Percentiles rank a stretch among this genome's conserved stretches.
phyloP scores from a whole-genome alignment of 2,329 filamentous ascomycete species.

The Emergomyces africanus region DNA sequence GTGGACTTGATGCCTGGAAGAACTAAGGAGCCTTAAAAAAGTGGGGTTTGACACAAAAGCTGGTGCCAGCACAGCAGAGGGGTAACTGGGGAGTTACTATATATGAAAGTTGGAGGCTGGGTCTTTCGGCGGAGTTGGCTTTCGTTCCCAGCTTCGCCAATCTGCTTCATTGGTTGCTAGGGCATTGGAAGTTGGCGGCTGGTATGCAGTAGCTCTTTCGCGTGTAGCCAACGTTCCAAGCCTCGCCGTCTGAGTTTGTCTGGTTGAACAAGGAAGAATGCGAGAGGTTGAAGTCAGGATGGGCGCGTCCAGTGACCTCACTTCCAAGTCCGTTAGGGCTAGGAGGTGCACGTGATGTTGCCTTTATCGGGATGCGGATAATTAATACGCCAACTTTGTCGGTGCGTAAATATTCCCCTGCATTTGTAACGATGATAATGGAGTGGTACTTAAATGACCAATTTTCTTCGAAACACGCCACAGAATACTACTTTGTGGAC shows the following conservation, averaged over 20 bases:
- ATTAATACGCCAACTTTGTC: neutral
- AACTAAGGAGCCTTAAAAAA: neutral
- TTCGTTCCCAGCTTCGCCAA: neutral
- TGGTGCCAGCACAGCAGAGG: neutral
- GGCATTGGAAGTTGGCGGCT: neutral
- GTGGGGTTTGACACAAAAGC: neutral
- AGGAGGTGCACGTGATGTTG: neutral
- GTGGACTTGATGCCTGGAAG: neutral
- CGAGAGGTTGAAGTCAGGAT: neutral
- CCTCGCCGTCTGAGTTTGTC: conserved; percentile 1
- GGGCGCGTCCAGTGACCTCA: neutral
- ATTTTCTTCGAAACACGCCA: no score
- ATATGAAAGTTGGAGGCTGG: neutral
- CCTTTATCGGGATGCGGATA: neutral
- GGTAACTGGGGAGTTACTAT: neutral
- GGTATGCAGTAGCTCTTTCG: neutral
- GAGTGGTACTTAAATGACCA: no score
- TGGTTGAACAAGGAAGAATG: neutral
- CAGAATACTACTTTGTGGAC: no score
- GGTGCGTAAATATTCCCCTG: no score
- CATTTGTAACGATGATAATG: no score
- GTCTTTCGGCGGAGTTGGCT: neutral
- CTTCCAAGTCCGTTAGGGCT: no score
- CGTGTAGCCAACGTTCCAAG: neutral
- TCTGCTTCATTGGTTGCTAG: neutral